phyloP scores from a whole-genome alignment of 345 rosid species.

The Brassica napus region DNA sequence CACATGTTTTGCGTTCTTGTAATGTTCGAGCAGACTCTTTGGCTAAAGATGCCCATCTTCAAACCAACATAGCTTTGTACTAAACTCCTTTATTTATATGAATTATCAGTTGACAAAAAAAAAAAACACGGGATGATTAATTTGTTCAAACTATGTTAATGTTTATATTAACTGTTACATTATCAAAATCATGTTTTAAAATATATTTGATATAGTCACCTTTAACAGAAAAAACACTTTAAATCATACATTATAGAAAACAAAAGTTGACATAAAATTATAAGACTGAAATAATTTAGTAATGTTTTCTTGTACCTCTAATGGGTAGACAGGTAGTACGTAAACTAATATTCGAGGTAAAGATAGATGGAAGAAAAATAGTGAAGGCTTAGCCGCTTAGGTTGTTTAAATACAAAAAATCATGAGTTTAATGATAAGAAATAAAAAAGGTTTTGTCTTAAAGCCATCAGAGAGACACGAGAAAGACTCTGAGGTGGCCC shows the following conservation, averaged over 20 bases:
- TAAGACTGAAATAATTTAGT: neutral
- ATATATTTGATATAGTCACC: neutral
- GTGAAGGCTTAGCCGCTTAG: conserved; percentile 19
- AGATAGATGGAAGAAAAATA: neutral
- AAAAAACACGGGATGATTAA: no score
- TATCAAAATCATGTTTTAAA: no score
- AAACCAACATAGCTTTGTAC: no score
- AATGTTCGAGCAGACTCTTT: no score
- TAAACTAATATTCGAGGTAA: conserved; percentile 9
- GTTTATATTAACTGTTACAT: neutral
- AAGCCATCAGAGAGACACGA: conserved; percentile 41
- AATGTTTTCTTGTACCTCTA: neutral
- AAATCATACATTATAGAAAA: neutral
- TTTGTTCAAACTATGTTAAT: neutral
- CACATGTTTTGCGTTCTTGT: no score
- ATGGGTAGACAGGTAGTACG: neutral
- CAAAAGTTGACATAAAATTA: neutral
- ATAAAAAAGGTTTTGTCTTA: conserved; percentile 36
- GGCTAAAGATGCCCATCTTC: no score
- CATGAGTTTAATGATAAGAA: conserved; percentile 31
- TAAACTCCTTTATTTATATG: no score
- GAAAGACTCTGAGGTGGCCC: conserved; percentile 44
- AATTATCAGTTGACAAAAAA: no score
- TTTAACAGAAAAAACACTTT: neutral
- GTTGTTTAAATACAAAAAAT: conserved; percentile 18